Percentiles rank a stretch among this genome's conserved stretches.
phyloP scores from a whole-genome alignment of 2,329 filamentous ascomycete genomes.

The Nemania diffusa region DNA sequence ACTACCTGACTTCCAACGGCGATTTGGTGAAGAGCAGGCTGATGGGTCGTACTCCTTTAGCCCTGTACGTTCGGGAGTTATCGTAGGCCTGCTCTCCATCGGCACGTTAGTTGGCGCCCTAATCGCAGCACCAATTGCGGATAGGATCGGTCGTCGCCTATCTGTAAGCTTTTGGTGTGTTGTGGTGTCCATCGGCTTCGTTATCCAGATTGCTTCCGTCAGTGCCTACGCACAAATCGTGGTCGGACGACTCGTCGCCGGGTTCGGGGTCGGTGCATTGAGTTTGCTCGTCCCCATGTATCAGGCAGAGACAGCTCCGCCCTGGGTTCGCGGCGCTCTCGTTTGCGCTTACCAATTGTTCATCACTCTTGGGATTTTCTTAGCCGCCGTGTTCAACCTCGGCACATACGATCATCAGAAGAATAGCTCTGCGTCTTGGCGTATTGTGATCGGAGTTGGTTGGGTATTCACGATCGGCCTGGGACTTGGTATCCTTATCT shows the following conservation, averaged over 20 bases:
- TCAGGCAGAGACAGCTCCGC: conserved; percentile 75
- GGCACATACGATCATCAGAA: conserved; percentile 63
- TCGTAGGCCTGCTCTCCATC: conserved; percentile 68
- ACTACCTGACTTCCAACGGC: conserved; percentile 65
- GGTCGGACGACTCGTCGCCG: conserved; percentile 71
- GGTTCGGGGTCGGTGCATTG: conserved; percentile 73
- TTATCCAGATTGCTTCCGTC: conserved; percentile 71
- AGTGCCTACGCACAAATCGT: conserved; percentile 72
- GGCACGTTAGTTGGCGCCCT: conserved; percentile 71
- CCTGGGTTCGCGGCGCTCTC: conserved; percentile 72
- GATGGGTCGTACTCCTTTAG: conserved; percentile 58
- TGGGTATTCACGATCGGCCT: conserved; percentile 62
- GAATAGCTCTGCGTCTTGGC: conserved; percentile 64
- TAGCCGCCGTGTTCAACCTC: conserved; percentile 69
- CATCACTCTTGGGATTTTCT: conserved; percentile 76
- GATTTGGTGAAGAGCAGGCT: conserved; percentile 58
- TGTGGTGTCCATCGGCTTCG: conserved; percentile 71
- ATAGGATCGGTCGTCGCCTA: conserved; percentile 69
- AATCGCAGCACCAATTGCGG: conserved; percentile 70
- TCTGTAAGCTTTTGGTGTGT: conserved; percentile 71
- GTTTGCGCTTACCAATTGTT: conserved; percentile 76
- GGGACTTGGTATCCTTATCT: conserved; percentile 59
- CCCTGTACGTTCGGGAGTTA: conserved; percentile 66
- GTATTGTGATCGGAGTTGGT: conserved; percentile 66
- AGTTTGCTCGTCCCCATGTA: conserved; percentile 77